Conservation (phyloP, 1,284 basidiomycete species). For the Afroboletus lepidellus region DNA sequence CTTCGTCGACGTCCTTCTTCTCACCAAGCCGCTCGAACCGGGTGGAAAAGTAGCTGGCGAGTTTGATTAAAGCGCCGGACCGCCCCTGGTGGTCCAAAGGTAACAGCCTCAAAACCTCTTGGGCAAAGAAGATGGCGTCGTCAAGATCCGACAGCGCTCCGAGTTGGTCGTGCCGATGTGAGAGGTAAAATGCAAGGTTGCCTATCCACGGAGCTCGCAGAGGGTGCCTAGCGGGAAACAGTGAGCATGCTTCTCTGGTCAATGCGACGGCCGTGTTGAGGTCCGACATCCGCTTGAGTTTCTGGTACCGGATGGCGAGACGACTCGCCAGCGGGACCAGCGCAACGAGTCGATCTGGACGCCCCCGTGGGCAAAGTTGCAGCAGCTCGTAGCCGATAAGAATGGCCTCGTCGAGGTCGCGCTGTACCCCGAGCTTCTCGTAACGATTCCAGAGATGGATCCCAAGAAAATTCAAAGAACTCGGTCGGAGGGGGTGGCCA, state of each 20-base stretch:
- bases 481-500: no score
- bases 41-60: neutral
- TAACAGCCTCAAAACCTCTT: neutral
- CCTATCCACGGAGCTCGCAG: neutral
- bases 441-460: neutral
- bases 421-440: neutral
- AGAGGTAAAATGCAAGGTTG: neutral
- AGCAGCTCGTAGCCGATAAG: neutral
- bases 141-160: no score
- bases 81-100: neutral
- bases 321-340: neutral
- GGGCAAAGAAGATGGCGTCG: no score
- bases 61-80: neutral
- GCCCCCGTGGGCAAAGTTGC: neutral
- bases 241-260: neutral
- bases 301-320: neutral
- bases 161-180: neutral
- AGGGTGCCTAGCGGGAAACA: neutral
- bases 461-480: neutral
- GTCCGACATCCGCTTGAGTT: neutral
- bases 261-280: neutral
- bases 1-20: no score
- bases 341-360: no score
- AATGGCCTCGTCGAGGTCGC: neutral
- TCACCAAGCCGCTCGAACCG: no score